Conservation (phyloP, 371 early-diverging fungal species). For the Mortierella sp. region DNA sequence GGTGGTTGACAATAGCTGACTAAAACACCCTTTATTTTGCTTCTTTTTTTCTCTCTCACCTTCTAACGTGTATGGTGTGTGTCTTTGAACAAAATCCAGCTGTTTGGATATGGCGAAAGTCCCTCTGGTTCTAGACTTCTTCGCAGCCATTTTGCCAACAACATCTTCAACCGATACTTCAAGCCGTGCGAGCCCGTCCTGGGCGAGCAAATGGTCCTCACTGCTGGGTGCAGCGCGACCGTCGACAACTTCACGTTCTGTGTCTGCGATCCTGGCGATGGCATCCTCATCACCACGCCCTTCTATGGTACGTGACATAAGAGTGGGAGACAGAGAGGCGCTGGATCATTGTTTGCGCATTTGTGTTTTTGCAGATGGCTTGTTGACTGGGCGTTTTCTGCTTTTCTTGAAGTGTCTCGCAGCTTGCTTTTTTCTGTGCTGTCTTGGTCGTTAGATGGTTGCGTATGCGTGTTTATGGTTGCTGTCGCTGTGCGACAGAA, state of each 20-base stretch:
- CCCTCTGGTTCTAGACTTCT: constrained; percentile 68
- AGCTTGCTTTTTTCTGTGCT: neutral
- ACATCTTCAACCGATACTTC: constrained; percentile 74
- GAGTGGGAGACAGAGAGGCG: neutral
- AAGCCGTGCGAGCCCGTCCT: constrained; percentile 60
- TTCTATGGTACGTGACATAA: constrained; percentile 65
- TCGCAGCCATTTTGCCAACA: constrained; percentile 63
- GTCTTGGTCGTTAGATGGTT: neutral
- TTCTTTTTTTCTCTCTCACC: neutral
- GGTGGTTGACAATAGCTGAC: neutral
- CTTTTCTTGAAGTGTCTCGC: neutral
- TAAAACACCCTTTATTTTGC: neutral
- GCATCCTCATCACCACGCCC: constrained; percentile 77
- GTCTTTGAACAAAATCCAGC: constrained; percentile 30
- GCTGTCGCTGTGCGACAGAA: neutral
- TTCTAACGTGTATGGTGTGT: neutral
- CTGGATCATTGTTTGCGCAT: neutral
- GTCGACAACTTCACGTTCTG: constrained; percentile 71
- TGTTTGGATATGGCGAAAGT: constrained; percentile 62
- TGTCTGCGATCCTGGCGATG: constrained; percentile 81
- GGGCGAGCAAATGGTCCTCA: constrained; percentile 67
- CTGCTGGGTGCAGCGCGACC: constrained; percentile 79
- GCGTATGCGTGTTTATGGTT: neutral
- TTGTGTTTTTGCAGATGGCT: neutral
- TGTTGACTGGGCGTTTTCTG: neutral